Evolutionary conservation across 129 eudicot genomes (phyloP).

Genomic region (Helichrysum umbraculigerum): DNA sequence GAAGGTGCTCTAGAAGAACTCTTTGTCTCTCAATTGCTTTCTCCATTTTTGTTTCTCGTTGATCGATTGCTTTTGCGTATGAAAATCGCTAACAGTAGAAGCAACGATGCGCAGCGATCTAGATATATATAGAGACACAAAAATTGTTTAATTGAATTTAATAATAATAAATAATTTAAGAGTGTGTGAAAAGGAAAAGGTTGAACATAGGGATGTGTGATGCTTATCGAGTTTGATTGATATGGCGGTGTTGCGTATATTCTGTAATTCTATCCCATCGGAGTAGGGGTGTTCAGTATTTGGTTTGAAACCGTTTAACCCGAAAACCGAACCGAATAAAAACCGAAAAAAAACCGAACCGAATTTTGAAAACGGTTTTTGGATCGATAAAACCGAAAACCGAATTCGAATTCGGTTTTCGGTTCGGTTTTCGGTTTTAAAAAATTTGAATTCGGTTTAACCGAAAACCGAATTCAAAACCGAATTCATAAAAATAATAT

Average conservation of each 20-base stretch:
- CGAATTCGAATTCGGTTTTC: too few species aligned
- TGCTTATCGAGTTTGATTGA: conserved; percentile 20
- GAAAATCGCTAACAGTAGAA: neutral
- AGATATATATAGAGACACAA: conserved; percentile 11
- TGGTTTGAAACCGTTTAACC: too few species aligned
- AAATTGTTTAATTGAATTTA: neutral
- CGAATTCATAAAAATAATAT: too few species aligned
- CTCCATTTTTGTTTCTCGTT: conserved; percentile 59
- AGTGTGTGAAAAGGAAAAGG: neutral
- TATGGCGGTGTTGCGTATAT: conserved; percentile 23
- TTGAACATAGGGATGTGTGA: conserved; percentile 37
- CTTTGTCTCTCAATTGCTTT: conserved; percentile 85
- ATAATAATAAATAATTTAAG: neutral
- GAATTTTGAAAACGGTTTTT: too few species aligned
- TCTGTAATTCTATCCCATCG: neutral
- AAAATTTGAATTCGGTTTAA: too few species aligned
- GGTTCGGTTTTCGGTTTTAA: too few species aligned
- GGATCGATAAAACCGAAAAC: too few species aligned
- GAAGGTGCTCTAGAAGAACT: conserved; percentile 75
- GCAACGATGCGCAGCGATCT: conserved; percentile 9
- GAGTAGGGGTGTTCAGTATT: too few species aligned
- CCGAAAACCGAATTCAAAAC: too few species aligned
- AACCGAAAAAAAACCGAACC: too few species aligned
- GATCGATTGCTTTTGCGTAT: conserved; percentile 24
- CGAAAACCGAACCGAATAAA: too few species aligned